Evolutionary conservation across 441 rosid genomes (phyloP), one percentile per base, ranked within the genome.

Genomic region (Populus hybrid): DNA sequence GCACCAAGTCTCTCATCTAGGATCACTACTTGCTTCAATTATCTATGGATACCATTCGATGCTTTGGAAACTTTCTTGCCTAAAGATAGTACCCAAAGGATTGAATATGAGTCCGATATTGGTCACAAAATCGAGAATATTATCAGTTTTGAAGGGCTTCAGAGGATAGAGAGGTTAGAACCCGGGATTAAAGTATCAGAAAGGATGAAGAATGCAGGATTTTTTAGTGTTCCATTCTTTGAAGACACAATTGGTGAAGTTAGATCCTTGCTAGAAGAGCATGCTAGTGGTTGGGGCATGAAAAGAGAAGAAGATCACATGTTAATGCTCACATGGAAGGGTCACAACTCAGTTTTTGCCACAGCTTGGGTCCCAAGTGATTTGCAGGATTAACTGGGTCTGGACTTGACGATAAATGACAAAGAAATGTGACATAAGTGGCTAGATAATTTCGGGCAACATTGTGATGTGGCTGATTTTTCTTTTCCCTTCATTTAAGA

Each of bases 231-330:
- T 32, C 82, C 88, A 18, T 88, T 87, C 50, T 57, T 88, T 35
- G 94, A 88, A 65, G 94, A 88, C 69, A 90, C 89, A 1, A 59
- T 86, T 9, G 75, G 50, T n/a, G 92, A 89, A 78, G 88, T 90
- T 26, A 90, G 81, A 76, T 83, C 75, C 3, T 34, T 89, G 85
- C 79, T 90, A 46, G 91, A 90, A 70, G 94, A 90, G 72, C 94
- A 90, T 69, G 89, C 94, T 3, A 77, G 92, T 26, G 92, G 92
- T 0, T 90, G 92, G 94, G 94, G 94, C 16, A 90, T 90, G 94
- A 90, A 89, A 81, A 82, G 81, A 72, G 94, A 87, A 65, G 94
- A 90, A 67, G 91, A 89, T 32, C 53, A 46, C 1, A 87, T 73
- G 88, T 30, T 90, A 72, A 85, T 84, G 78, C 84, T 90, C 70